Percentiles rank a stretch among this genome's conserved stretches.
phyloP scores from a whole-genome alignment of 2,329 filamentous ascomycete genomes.

The Leptoxyphium fumago region DNA sequence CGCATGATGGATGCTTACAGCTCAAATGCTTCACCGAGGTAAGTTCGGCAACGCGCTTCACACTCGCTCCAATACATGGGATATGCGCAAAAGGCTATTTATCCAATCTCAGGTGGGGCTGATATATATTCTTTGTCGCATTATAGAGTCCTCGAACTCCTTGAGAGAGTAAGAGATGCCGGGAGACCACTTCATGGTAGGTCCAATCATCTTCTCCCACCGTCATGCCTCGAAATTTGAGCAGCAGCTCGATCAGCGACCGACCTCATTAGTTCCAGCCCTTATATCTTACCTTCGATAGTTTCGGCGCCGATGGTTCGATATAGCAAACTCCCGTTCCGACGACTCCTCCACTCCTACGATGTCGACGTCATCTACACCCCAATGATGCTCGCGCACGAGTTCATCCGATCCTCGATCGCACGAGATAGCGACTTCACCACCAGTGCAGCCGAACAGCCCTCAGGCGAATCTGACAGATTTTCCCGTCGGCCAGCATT shows the following conservation, averaged over 20 bases:
- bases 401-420: conserved; percentile 17
- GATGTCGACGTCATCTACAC: conserved; percentile 55
- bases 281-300: conserved; percentile 2
- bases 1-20: too few relatives aligned
- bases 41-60: too few relatives aligned
- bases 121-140: too few relatives aligned
- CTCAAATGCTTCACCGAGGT: too few relatives aligned
- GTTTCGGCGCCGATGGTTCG: conserved; percentile 54
- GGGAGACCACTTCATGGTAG: conserved; percentile 38
- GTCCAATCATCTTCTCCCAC: background rate
- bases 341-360: conserved; percentile 50
- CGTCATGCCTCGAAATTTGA: too few relatives aligned
- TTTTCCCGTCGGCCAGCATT: conserved; percentile 25
- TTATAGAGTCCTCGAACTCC: conserved; percentile 28
- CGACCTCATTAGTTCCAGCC: too few relatives aligned
- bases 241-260: too few relatives aligned
- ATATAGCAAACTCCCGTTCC: conserved; percentile 48
- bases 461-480: conserved; percentile 3
- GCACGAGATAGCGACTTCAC: conserved; percentile 46
- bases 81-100: too few relatives aligned
- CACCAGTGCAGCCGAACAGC: conserved; percentile 36
- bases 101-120: too few relatives aligned
- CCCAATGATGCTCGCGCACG: conserved; percentile 42
- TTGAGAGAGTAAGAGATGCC: conserved; percentile 39
- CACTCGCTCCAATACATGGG: too few relatives aligned